Evolutionary conservation across 2,329 filamentous ascomycete species (phyloP).

Genomic region (Stagonosporopsis tanaceti): DNA sequence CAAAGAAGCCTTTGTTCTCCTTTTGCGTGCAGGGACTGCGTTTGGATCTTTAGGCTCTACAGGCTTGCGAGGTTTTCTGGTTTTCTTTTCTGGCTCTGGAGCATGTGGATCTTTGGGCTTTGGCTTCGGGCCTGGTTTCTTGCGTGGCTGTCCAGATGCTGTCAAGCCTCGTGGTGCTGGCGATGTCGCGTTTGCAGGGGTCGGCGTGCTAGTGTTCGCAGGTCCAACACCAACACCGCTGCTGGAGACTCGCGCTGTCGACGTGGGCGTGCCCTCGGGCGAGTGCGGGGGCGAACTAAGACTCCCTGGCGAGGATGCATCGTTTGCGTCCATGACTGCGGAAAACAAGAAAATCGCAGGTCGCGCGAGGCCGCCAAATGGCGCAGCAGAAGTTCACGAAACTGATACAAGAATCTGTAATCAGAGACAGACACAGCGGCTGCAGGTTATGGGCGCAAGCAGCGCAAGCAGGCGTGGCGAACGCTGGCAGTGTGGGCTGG

Average conservation of each 20-base stretch:
- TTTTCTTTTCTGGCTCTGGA: slow-evolving; percentile 52
- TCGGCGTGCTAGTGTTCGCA: slow-evolving; percentile 36
- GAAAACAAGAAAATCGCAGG: slow-evolving; percentile 22
- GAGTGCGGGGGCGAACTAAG: slow-evolving; percentile 50
- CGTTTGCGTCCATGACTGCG: slow-evolving; percentile 43
- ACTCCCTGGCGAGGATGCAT: slow-evolving; percentile 47
- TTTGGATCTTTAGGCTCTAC: slow-evolving; percentile 59
- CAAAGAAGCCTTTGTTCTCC: slow-evolving; percentile 52
- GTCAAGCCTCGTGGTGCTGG: slow-evolving; percentile 44
- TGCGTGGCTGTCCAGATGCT: slow-evolving; percentile 48
- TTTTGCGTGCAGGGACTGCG: slow-evolving; percentile 58
- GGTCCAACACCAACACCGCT: slow-evolving; percentile 43
- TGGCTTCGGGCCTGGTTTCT: slow-evolving; percentile 55
- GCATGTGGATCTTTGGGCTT: slow-evolving; percentile 47
- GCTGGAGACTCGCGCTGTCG: slow-evolving; percentile 40
- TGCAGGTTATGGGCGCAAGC: slow-evolving; percentile 8
- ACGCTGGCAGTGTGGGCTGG: slow-evolving; percentile 28
- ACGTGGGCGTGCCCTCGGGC: slow-evolving; percentile 45
- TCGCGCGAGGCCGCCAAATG: slow-evolving; percentile 1
- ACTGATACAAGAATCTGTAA: slow-evolving; percentile 1
- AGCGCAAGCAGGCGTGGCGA: slow-evolving; percentile 17
- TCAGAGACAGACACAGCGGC: slow-evolving; percentile 4
- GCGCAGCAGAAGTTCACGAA: slow-evolving; percentile 8
- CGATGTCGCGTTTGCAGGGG: slow-evolving; percentile 41
- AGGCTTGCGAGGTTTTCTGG: slow-evolving; percentile 56